Base-by-base conservation (phyloP, 495 filamentous ascomycete genomes). In the Tuber brumale region DNA sequence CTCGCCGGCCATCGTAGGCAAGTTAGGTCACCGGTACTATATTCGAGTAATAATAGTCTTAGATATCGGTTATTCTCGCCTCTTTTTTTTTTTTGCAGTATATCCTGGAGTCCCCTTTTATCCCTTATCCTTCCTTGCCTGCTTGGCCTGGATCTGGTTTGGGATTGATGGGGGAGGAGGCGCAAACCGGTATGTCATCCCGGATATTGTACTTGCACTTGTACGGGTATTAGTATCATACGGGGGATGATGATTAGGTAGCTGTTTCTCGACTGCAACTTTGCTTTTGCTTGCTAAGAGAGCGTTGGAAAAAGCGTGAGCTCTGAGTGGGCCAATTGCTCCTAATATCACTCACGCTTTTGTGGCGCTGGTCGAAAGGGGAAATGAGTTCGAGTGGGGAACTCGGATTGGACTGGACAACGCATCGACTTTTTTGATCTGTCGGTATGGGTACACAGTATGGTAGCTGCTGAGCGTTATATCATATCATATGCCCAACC, bases 381-480 rank as follows among this genome's bases (percentile, higher is more conserved):
- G 57, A 66, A 66, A 66, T 66, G 57, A 14, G 27, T 14, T 66
- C 27, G 10, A 66, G 57, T 78, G 76, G 77, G 70, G 73, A 73
- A 79, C 75, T 79, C 70, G 70, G 70, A 66, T 66, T 66, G 57
- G 57, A 35, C 57, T 66, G 57, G 57, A 66, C 57, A 66, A 66
- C 57, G 57, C 57, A 66, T 35, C 57, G 16, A 18, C 23, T 14
- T 27, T 61, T 27, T 61, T n/a, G 51, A 18, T 4, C 37, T 39
- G 1, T 39, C 57, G 5, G 51, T 51, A 19, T n/a, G 19, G 19
- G 21, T 18, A 45, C 44, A 23, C 16, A 18, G 46, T 19, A 48
- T 8, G 46, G 46, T 12, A 57, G 23, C n/a, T 57, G 51, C 51
- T 57, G 51, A 12, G 51, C 19, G 46, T 48, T 48, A 39, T n/a